Base-by-base conservation (phyloP, 176 grass and related monocot genomes). In the Dendrocalamus sinicus region DNA sequence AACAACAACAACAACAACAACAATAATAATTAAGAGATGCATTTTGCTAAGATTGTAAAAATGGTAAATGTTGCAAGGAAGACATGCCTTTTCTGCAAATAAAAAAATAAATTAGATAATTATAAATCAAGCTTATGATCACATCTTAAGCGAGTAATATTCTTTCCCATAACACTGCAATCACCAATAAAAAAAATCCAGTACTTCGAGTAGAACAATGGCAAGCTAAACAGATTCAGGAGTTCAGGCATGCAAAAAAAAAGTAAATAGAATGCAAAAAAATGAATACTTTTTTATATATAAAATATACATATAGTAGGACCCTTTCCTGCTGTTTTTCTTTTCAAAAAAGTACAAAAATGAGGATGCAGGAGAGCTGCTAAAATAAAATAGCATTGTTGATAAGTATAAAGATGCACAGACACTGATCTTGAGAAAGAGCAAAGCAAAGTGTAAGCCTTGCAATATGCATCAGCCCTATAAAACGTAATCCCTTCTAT, bases 161-260 rank as follows among this genome's bases (percentile, higher is more conserved):
- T 77, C 35, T 77, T 78, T 62, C 40, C 8, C 22, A 61, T 62
- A 61, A 44, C 9, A 77, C 41, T 15, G 8, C 5, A 64, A 35
- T 48, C 28, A 64, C 8, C 12, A 83, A 46, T 63, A 24, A 72
- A 59, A 28, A 28, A 10, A 20, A 19, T 8, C 7, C 6, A 73
- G 28, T 39, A 72, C 26, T 12, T 67, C 44, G 7, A 37, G 48
- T 16, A 75, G 58, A 65, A 88, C 17, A 74, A 53, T 59, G 48
- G n/a, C 73, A 67, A 35, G 11, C 67, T 55, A 77, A 55, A 83
- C 7, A 59, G 62, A 67, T 32, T 69, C 7, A 66, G 65, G 19
- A 79, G 40, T 28, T 64, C 13, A 52, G 13, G 19, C 7, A 26
- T 67, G 45, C 12, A 59, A 23, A 26, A 60, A 85, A 85, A 64